These are phyloP conservation scores for Cafeteria roenbergensis DNA, from an alignment of 108 stramenopile species.

Conservation along the genomic window DNA sequence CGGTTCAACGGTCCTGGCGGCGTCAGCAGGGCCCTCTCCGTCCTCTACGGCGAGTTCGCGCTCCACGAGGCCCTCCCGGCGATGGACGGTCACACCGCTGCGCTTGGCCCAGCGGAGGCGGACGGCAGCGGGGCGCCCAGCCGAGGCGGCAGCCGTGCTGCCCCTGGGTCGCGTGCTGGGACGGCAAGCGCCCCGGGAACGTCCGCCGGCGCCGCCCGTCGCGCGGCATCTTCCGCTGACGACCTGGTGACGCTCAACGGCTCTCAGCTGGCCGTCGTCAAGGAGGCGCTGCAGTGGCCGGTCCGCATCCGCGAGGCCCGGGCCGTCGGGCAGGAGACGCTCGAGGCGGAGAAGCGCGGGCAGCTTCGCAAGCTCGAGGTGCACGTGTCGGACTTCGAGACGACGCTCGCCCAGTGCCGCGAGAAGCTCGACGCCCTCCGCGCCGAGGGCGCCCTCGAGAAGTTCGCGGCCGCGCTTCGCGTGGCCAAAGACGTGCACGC, in stretches of 20 bases:
- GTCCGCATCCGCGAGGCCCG: conserved; percentile 13
- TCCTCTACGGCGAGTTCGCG: neutral
- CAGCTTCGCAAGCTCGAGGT: neutral
- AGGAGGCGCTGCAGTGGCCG: neutral
- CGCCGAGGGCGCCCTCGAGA: conserved; percentile 28
- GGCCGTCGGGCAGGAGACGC: neutral
- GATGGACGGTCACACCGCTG: conserved; percentile 2
- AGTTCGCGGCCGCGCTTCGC: conserved; percentile 10
- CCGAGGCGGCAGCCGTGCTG: no score
- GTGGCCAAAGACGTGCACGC: conserved; percentile 11
- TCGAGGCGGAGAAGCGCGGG: neutral
- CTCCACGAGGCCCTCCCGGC: conserved; percentile 6
- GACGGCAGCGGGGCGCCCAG: conserved; percentile 1
- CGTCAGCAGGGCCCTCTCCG: conserved; percentile 1
- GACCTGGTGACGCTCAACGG: neutral
- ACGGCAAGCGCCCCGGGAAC: neutral
- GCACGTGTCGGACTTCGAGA: neutral
- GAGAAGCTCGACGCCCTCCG: neutral
- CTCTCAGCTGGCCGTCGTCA: neutral
- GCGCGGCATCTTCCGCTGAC: neutral
- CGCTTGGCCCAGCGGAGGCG: conserved; percentile 8
- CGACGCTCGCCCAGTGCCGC: neutral
- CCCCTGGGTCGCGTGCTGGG: no score
- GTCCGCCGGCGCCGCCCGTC: neutral
- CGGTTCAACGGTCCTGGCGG: neutral